A percentile compares a stretch with the other conserved stretches of the same genome.
These are phyloP conservation scores for Capsella rubella DNA, from an alignment of 441 rosid species.

Conservation along the genomic window DNA sequence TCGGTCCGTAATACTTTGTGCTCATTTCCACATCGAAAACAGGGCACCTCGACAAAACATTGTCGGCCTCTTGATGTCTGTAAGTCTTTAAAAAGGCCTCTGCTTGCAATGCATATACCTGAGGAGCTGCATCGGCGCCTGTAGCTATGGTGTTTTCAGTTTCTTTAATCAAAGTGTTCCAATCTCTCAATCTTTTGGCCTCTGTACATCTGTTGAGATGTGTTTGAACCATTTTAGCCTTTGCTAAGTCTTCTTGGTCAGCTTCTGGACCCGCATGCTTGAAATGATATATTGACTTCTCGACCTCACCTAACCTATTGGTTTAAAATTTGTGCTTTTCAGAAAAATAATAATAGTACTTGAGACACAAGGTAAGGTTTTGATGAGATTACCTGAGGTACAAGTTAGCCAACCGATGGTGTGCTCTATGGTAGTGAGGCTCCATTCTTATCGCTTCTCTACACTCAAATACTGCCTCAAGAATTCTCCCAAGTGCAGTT, in stretches of 20 bases:
- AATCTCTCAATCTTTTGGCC: slow-evolving; percentile 66
- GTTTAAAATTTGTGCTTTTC: background rate
- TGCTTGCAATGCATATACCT: slow-evolving; percentile 88
- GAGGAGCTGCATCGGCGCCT: slow-evolving; percentile 89
- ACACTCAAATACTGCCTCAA: slow-evolving; percentile 90
- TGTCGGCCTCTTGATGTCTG: slow-evolving; percentile 81
- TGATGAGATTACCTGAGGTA: slow-evolving; percentile 63
- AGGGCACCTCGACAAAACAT: slow-evolving; percentile 60
- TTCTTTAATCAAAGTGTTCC: slow-evolving; percentile 72
- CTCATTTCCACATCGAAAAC: slow-evolving; percentile 60
- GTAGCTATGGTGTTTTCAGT: slow-evolving; percentile 60
- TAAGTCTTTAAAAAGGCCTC: slow-evolving; percentile 75
- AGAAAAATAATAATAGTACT: background rate
- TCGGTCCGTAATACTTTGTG: slow-evolving; percentile 76
- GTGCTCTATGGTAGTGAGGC: slow-evolving; percentile 93
- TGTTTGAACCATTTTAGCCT: slow-evolving; percentile 61
- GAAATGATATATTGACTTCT: slow-evolving; percentile 77
- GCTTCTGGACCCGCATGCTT: slow-evolving; percentile 86
- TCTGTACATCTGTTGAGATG: slow-evolving; percentile 77
- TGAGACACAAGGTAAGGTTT: slow-evolving; percentile 22
- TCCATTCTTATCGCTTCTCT: slow-evolving; percentile 89
- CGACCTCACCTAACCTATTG: slow-evolving; percentile 82
- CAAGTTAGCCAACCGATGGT: slow-evolving; percentile 80
- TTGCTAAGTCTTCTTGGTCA: slow-evolving; percentile 67
- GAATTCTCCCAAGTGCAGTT: slow-evolving; percentile 77